Conservation (phyloP, 2,329 filamentous ascomycete genomes). For the Chrysoporthe puriensis region DNA sequence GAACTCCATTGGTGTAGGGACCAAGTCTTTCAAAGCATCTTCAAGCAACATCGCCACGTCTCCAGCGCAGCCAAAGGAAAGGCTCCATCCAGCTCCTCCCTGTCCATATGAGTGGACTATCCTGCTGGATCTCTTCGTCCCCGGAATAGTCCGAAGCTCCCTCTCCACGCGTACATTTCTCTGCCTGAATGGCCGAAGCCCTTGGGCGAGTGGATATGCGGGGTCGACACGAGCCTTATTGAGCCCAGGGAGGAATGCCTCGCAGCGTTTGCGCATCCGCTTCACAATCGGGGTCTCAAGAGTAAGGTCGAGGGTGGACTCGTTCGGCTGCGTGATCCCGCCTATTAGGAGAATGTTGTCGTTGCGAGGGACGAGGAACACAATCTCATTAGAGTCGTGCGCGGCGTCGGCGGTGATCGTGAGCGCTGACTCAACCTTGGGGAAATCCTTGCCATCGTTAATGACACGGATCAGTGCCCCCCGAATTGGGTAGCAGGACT, state of each 20-base stretch:
- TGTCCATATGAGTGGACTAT: conserved; percentile 51
- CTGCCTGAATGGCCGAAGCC: conserved; percentile 45
- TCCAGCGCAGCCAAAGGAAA: conserved; percentile 45
- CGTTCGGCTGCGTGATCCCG: conserved; percentile 42
- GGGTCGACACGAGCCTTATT: conserved; percentile 45
- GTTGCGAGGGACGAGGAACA: conserved; percentile 49
- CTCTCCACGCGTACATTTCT: conserved; percentile 48
- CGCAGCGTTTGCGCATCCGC: conserved; percentile 47
- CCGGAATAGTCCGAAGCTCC: conserved; percentile 38
- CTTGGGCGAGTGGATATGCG: conserved; percentile 48
- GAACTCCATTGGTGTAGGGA: conserved; percentile 29
- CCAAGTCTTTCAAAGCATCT: conserved; percentile 36
- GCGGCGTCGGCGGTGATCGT: conserved; percentile 45
- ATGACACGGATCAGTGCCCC: conserved; percentile 49
- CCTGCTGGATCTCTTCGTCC: conserved; percentile 34
- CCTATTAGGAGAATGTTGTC: conserved; percentile 48
- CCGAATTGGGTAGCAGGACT: conserved; percentile 46
- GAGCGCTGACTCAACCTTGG: conserved; percentile 45
- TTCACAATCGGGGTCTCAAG: conserved; percentile 44
- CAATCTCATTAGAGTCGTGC: conserved; percentile 42
- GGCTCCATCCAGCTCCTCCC: conserved; percentile 48
- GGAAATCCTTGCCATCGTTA: conserved; percentile 48
- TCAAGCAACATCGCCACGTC: conserved; percentile 42
- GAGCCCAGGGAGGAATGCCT: conserved; percentile 46
- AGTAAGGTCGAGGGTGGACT: conserved; percentile 43